Percentiles rank a stretch among this genome's conserved stretches.
Evolutionary conservation across 345 rosid species (phyloP).

Genomic region (Noccaea caerulescens): DNA sequence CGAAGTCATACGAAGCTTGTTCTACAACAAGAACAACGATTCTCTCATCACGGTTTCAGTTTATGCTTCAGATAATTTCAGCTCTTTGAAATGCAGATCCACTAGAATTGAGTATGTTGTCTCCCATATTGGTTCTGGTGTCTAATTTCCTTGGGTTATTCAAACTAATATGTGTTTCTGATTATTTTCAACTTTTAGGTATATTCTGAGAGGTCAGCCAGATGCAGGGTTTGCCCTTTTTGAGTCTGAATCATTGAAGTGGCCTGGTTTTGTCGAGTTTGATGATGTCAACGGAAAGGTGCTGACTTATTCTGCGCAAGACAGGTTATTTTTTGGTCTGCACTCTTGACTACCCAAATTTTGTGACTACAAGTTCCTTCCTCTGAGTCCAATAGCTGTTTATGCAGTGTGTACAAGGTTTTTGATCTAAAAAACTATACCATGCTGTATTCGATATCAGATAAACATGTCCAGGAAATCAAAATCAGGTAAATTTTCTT

Average conservation of each 20-base stretch:
- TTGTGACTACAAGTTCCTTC: conserved; percentile 17
- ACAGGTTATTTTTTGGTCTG: conserved; percentile 56
- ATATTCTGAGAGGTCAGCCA: conserved; percentile 87
- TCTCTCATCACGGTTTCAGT: conserved; percentile 97
- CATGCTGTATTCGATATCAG: conserved; percentile 90
- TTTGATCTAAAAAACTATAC: conserved; percentile 92
- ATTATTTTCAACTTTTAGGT: conserved; percentile 53
- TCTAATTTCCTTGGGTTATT: conserved; percentile 2
- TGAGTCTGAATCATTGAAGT: conserved; percentile 93
- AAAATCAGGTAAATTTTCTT: conserved; percentile 75
- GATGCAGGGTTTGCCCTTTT: conserved; percentile 95
- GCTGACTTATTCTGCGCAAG: conserved; percentile 93
- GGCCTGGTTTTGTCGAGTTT: conserved; percentile 99
- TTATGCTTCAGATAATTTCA: conserved; percentile 88
- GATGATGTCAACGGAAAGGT: conserved; percentile 99
- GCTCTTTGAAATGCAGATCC: conserved; percentile 97
- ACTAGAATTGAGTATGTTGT: conserved; percentile 80
- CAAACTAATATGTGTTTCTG: neutral
- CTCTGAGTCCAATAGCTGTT: conserved; percentile 29
- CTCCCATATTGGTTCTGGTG: neutral
- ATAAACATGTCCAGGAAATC: conserved; percentile 89
- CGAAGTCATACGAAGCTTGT: conserved; percentile 90
- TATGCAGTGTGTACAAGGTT: conserved; percentile 87
- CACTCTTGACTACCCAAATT: neutral
- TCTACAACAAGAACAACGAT: conserved; percentile 93